phyloP scores from a whole-genome alignment of 371 early-diverging fungal species.

The Sporodiniella umbellata region DNA sequence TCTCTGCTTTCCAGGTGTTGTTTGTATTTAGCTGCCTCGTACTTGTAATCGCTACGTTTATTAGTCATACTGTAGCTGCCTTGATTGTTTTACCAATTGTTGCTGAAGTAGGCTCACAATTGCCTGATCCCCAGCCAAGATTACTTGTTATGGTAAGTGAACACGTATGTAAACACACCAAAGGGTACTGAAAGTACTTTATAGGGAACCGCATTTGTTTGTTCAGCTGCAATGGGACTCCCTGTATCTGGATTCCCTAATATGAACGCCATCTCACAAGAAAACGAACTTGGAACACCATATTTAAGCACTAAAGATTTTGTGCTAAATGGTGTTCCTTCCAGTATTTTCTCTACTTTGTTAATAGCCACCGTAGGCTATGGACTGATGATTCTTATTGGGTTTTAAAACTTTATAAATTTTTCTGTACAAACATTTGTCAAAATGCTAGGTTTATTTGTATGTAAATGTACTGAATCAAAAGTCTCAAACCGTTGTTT shows the following conservation, averaged over 20 bases:
- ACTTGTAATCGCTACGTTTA: conserved; percentile 85
- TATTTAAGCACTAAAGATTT: conserved; percentile 74
- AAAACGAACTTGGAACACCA: conserved; percentile 69
- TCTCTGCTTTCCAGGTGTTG: conserved; percentile 67
- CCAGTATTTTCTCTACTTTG: conserved; percentile 56
- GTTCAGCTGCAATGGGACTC: conserved; percentile 82
- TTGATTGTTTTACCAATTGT: conserved; percentile 83
- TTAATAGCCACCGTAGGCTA: conserved; percentile 60
- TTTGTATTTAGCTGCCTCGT: conserved; percentile 68
- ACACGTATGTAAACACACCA: no score
- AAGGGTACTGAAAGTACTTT: no score
- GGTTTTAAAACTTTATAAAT: conserved; percentile 25
- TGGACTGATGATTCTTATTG: conserved; percentile 50
- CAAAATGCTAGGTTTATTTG: no score
- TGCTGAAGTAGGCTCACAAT: conserved; percentile 65
- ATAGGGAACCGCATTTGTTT: conserved; percentile 68
- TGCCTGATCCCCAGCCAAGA: conserved; percentile 84
- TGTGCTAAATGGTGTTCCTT: conserved; percentile 61
- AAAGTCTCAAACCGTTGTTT: no score
- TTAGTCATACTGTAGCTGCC: conserved; percentile 93
- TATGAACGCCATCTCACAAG: conserved; percentile 78
- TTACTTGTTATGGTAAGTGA: conserved; percentile 79
- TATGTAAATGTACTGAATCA: no score
- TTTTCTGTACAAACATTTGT: no score
- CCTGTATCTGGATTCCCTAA: conserved; percentile 83